Percentiles rank a stretch among this genome's conserved stretches.
These are phyloP conservation scores for Karstenula rhodostoma DNA, from an alignment of 2,329 filamentous ascomycete species.

Conservation along the genomic window DNA sequence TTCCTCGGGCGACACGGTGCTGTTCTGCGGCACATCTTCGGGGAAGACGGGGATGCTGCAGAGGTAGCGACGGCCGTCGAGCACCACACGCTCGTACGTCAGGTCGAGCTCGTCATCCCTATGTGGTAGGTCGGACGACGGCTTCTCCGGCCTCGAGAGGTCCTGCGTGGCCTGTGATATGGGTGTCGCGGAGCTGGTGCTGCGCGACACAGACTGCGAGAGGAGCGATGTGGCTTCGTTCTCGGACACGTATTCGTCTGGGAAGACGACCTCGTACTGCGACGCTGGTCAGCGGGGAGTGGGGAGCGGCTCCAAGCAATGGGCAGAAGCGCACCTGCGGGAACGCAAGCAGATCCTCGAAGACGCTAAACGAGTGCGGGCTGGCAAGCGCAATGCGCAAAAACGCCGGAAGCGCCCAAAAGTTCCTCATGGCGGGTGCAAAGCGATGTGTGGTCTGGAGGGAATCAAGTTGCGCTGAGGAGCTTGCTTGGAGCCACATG, in stretches of 20 bases:
- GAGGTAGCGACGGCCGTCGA: conserved; percentile 76
- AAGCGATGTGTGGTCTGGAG: neutral
- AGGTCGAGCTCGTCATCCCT: conserved; percentile 39
- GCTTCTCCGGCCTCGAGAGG: conserved; percentile 42
- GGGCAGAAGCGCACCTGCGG: conserved; percentile 71
- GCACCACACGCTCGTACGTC: conserved; percentile 76
- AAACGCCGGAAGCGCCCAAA: conserved; percentile 58
- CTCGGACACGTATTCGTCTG: conserved; percentile 75
- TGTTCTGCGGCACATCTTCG: conserved; percentile 60
- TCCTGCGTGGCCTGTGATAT: conserved; percentile 47
- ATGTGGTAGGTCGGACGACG: conserved; percentile 22
- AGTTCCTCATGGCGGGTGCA: conserved; percentile 50
- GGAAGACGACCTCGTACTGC: conserved; percentile 83
- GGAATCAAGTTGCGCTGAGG: conserved; percentile 13
- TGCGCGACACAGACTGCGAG: conserved; percentile 33
- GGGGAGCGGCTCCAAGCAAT: conserved; percentile 15
- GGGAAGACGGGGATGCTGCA: conserved; percentile 81
- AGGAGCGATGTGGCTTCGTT: conserved; percentile 72
- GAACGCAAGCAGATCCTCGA: conserved; percentile 86
- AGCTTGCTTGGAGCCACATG: conserved; percentile 41
- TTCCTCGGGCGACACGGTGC: conserved; percentile 72
- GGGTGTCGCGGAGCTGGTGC: conserved; percentile 36
- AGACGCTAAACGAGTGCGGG: conserved; percentile 77
- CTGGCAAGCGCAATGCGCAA: conserved; percentile 59
- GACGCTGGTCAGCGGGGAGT: conserved; percentile 23